Base-by-base conservation (phyloP, 495 filamentous ascomycete species). In the Penicillium paradoxum region DNA sequence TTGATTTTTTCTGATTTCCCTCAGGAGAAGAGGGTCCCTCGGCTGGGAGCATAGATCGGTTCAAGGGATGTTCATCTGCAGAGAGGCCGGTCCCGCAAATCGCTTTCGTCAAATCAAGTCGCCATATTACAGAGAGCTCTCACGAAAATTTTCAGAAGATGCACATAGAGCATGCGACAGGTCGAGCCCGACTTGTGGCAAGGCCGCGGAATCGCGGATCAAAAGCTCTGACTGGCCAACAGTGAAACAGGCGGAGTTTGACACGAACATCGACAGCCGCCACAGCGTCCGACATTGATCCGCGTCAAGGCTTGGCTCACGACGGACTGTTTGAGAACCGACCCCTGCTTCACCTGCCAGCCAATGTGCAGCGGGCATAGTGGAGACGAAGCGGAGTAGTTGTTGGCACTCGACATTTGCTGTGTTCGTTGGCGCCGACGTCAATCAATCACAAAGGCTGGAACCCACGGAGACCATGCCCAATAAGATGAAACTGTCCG, bases 111-210 rank as follows among this genome's bases (percentile, higher is more conserved):
- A 25, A 51, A 51, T 51, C 38, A 43, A 27, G 15, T 15, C 2
- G 1, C n/a, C 38, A 33, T 22, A 42, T 33, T 27, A 21, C 38
- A 34, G 39, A 43, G 33, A 32, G 4, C 30, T 37, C 30, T 17
- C 17, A 13, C 13, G 41, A 24, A 17, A 10, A 27, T 17, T 34
- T 14, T 1, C 54, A 48, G 42, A 30, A 48, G 19, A 47, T 22
- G 34, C 37, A 54, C 51, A 51, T 54, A 39, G 45, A 45, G 59
- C 49, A 62, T 40, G 38, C 57, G 53, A 63, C 53, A 63, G 54
- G 56, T 53, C 50, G 14, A 54, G 37, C 29, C 15, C 30, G 17
- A 37, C 21, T 45, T 42, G 39, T 37, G 15, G 33, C 14, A 30
- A 38, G 49, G 27, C 46, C 56, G 59, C 41, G 53, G 53, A 56